phyloP scores from a whole-genome alignment of 202 grass and related monocot genomes.

The Saccharum hybrid region DNA sequence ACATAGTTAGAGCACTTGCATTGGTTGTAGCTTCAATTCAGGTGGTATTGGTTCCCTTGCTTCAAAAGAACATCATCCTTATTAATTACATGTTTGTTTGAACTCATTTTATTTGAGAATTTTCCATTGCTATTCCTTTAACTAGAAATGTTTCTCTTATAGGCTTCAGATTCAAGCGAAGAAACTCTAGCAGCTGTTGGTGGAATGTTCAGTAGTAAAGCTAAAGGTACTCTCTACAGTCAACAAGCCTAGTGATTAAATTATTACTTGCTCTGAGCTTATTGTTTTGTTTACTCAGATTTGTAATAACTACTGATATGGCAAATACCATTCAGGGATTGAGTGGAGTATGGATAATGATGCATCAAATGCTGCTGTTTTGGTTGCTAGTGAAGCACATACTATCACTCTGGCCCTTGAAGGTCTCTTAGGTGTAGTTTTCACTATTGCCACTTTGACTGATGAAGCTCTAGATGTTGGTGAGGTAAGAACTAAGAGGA shows the following conservation, averaged over 20 bases:
- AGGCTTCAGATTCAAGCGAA: conserved; percentile 97
- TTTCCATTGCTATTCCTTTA: conserved; percentile 8
- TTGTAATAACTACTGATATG: conserved; percentile 14
- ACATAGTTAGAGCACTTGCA: conserved; percentile 92
- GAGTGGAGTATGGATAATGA: conserved; percentile 99
- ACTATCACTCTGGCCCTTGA: conserved; percentile 93
- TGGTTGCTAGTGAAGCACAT: conserved; percentile 99
- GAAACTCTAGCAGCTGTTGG: conserved; percentile 94
- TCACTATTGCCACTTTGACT: conserved; percentile 96
- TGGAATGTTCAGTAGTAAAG: conserved; percentile 99
- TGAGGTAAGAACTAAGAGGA: conserved; percentile 76
- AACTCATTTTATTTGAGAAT: conserved; percentile 11
- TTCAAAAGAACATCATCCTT: conserved; percentile 24
- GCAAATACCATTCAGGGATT: conserved; percentile 62
- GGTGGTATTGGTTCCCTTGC: conserved; percentile 63
- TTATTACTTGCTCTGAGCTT: conserved; percentile 33
- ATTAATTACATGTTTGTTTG: conserved; percentile 23
- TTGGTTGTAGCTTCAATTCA: conserved; percentile 90
- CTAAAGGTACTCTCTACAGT: conserved; percentile 75
- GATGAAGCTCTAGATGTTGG: conserved; percentile 90
- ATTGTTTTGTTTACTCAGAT: conserved; percentile 32
- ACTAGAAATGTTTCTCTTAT: conserved; percentile 47
- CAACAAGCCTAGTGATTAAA: conserved; percentile 11
- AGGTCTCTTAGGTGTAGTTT: conserved; percentile 96
- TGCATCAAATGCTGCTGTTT: conserved; percentile 96